These are phyloP conservation scores for Canariomyces notabilis DNA, from an alignment of 2,329 filamentous ascomycete species.

Conservation along the genomic window DNA sequence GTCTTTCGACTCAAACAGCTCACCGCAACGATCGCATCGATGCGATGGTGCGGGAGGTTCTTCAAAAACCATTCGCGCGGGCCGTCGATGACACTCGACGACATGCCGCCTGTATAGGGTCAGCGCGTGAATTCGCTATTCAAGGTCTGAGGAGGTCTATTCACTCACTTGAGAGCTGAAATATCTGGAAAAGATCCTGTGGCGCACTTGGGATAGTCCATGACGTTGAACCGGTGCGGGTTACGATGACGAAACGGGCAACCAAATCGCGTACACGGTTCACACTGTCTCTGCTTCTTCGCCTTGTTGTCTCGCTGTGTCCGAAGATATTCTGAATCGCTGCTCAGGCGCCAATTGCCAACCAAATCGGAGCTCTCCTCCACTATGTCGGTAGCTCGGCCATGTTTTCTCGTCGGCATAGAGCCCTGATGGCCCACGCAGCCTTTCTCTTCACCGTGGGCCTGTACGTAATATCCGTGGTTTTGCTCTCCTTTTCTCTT, in stretches of 20 bases:
- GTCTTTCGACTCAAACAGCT: not conserved
- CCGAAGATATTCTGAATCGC: not conserved
- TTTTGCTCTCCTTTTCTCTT: not conserved
- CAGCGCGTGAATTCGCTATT: too few species aligned
- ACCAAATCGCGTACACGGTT: not conserved
- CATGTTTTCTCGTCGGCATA: not conserved
- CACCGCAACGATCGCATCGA: not conserved
- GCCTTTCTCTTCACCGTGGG: not conserved
- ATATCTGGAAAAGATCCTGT: not conserved
- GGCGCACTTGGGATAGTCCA: not conserved
- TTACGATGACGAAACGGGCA: not conserved
- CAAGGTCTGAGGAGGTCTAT: too few species aligned
- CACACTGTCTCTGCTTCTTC: not conserved
- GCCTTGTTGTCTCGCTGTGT: not conserved
- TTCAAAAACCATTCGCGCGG: too few species aligned
- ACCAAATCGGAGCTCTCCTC: not conserved
- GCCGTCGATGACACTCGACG: not conserved
- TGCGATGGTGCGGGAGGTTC: not conserved
- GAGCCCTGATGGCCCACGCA: not conserved
- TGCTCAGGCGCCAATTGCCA: not conserved
- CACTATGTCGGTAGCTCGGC: not conserved
- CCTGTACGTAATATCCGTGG: not conserved
- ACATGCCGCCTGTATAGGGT: not conserved
- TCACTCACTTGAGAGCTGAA: not conserved
- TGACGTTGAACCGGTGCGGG: not conserved